Conservation (phyloP, 78 protist genomes). For the Chrysochromulina tobinii region DNA sequence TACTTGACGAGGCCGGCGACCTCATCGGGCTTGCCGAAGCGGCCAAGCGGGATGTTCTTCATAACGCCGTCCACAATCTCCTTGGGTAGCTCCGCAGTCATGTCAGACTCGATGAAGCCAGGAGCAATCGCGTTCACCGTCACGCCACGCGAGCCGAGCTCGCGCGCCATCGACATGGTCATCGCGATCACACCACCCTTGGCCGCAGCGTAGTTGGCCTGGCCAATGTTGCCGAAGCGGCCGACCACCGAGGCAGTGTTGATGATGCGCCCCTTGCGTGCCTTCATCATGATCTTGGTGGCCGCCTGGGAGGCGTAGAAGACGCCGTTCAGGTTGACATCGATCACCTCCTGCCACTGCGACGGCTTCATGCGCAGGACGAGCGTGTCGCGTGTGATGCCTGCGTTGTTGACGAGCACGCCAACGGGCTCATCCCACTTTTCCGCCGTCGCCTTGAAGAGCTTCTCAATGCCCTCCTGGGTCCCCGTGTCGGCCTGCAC, state of each 20-base stretch:
- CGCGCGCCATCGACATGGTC: constrained; percentile 41
- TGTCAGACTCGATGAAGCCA: constrained; percentile 34
- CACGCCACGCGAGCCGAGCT: constrained; percentile 28
- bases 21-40: constrained; percentile 48
- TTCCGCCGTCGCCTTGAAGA: neutral
- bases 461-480: neutral
- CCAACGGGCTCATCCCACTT: neutral
- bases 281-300: neutral
- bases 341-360: neutral
- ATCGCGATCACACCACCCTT: constrained; percentile 41
- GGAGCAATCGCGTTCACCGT: constrained; percentile 40
- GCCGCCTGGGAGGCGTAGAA: constrained; percentile 36
- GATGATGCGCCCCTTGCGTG: constrained; percentile 16
- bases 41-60: constrained; percentile 17
- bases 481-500: constrained; percentile 21
- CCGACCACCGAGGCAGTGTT: constrained; percentile 39
- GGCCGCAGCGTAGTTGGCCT: constrained; percentile 45
- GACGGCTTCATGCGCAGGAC: neutral
- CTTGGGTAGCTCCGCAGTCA: neutral
- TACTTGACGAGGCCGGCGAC: constrained; percentile 39
- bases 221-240: constrained; percentile 31
- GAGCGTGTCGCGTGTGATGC: constrained; percentile 29
- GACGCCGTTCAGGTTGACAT: constrained; percentile 23
- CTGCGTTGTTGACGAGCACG: constrained; percentile 49
- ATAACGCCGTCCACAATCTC: neutral